A percentile compares a stretch with the other conserved stretches of the same genome.
These are phyloP conservation scores for Candida sanyaensis DNA, from an alignment of 1,139 yeast genomes.

Conservation along the genomic window DNA sequence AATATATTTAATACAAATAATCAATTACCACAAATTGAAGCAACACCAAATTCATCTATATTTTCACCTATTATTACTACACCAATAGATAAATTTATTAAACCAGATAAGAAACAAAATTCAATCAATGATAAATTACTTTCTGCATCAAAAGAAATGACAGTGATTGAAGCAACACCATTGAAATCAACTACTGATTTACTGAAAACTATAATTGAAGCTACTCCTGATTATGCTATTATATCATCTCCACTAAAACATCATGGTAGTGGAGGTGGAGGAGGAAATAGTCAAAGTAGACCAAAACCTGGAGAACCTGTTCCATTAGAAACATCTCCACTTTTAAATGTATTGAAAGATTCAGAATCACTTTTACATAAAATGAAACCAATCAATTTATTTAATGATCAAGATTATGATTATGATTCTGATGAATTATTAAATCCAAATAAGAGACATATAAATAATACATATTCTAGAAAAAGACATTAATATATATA, in stretches of 20 bases:
- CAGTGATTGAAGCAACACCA: constrained; percentile 10
- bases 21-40: constrained; percentile 26
- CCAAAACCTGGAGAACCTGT: constrained; percentile 40
- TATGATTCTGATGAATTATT: constrained; percentile 19
- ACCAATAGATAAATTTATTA: constrained; percentile 8
- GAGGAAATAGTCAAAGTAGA: constrained; percentile 5
- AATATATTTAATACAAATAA: constrained; percentile 1
- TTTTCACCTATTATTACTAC: constrained; percentile 1
- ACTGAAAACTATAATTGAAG: background rate
- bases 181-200: background rate
- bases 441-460: constrained; percentile 11
- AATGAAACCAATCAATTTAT: constrained; percentile 2
- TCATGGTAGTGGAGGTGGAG: background rate
- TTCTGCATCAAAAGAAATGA: background rate
- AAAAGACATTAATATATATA: constrained; percentile 2
- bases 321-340: constrained; percentile 32
- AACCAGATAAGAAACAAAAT: constrained; percentile 3
- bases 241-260: constrained; percentile 21
- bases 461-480: constrained; percentile 11
- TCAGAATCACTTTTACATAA: constrained; percentile 3
- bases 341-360: constrained; percentile 21
- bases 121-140: constrained; percentile 5
- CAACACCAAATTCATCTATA: constrained; percentile 23
- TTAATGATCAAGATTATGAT: constrained; percentile 7
- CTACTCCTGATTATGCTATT: constrained; percentile 8